Evolutionary conservation across 305 asterid genomes (phyloP).

Genomic region (Striga hermonthica): DNA sequence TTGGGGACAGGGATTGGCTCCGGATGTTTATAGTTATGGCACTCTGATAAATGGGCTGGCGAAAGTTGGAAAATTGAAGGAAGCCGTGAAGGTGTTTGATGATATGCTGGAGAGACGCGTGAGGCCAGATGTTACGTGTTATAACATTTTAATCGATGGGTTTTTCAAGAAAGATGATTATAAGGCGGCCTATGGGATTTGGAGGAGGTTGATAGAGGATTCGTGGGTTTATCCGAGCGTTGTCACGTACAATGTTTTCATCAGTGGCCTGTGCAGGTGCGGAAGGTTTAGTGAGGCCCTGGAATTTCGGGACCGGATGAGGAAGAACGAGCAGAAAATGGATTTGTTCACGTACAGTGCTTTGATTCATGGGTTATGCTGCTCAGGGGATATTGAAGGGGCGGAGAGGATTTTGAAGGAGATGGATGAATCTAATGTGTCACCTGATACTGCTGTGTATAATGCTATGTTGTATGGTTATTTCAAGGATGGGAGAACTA

Average conservation of each 20-base stretch:
- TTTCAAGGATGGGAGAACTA: slow-evolving; percentile 46
- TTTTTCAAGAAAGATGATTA: slow-evolving; percentile 55
- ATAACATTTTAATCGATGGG: slow-evolving; percentile 74
- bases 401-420: slow-evolving; percentile 63
- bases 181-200: slow-evolving; percentile 47
- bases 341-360: slow-evolving; percentile 64
- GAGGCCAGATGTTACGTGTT: slow-evolving; percentile 67
- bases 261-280: slow-evolving; percentile 82
- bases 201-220: slow-evolving; percentile 62
- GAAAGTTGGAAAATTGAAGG: slow-evolving; percentile 48
- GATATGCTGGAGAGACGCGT: slow-evolving; percentile 76
- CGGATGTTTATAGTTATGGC: slow-evolving; percentile 75
- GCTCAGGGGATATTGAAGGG: slow-evolving; percentile 59
- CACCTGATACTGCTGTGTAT: slow-evolving; percentile 65
- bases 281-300: slow-evolving; percentile 60
- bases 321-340: slow-evolving; percentile 53
- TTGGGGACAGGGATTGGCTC: slow-evolving; percentile 50
- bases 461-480: slow-evolving; percentile 70
- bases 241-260: slow-evolving; percentile 70
- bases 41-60: slow-evolving; percentile 63
- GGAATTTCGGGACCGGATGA: slow-evolving; percentile 70
- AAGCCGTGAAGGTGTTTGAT: slow-evolving; percentile 67
- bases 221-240: slow-evolving; percentile 62
- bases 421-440: slow-evolving; percentile 49
- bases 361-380: slow-evolving; percentile 76